These are phyloP conservation scores for Groenewaldozyma salmanticensis DNA, from an alignment of 805 yeast species.

Conservation along the genomic window DNA sequence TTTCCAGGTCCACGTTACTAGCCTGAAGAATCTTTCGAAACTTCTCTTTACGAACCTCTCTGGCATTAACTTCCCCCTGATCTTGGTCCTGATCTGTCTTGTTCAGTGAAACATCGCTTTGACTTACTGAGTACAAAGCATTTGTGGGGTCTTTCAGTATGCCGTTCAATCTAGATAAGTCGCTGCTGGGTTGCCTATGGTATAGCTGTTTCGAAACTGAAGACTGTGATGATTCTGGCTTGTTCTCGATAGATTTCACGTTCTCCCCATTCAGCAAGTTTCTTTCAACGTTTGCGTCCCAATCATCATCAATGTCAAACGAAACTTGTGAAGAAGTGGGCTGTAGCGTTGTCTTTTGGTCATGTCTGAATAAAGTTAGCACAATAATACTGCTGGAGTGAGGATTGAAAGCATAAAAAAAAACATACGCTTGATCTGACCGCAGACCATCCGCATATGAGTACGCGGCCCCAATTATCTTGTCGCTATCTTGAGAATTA, in stretches of 20 bases:
- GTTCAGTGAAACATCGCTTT: constrained; percentile 15
- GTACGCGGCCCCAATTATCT: constrained; percentile 46
- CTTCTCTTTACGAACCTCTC: constrained; percentile 51
- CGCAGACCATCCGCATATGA: constrained; percentile 38
- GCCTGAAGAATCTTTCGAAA: constrained; percentile 54
- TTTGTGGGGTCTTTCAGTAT: constrained; percentile 21
- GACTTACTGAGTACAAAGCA: constrained; percentile 20
- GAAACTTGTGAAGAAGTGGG: constrained; percentile 28
- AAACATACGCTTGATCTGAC: constrained; percentile 7
- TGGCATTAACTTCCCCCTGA: constrained; percentile 40
- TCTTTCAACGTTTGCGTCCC: constrained; percentile 69
- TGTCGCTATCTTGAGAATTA: constrained; percentile 25
- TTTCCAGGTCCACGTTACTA: constrained; percentile 51
- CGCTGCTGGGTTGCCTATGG: neutral
- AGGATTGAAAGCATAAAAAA: too few relatives aligned
- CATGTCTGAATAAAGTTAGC: neutral
- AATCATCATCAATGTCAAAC: constrained; percentile 78
- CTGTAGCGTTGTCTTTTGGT: constrained; percentile 5
- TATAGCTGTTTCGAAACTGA: neutral
- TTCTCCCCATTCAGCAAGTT: constrained; percentile 12
- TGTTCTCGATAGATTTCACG: constrained; percentile 18
- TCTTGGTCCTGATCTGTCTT: constrained; percentile 39
- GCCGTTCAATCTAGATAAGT: constrained; percentile 17
- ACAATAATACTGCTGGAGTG: neutral
- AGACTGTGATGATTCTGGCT: constrained; percentile 7